These are phyloP conservation scores for Zygnema cylindricum DNA, from an alignment of 139 green algal species.

Conservation along the genomic window DNA sequence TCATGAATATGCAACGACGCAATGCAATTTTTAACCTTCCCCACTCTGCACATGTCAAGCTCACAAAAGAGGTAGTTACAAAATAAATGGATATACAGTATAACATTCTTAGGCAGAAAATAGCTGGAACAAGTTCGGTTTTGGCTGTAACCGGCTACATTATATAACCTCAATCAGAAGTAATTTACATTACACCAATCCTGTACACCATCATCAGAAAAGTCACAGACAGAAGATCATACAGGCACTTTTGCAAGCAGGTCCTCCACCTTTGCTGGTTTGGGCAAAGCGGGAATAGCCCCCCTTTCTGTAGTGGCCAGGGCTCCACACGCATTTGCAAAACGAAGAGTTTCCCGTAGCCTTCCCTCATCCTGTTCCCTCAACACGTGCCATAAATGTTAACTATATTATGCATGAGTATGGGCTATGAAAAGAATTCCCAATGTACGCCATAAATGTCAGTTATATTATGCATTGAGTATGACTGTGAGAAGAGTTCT, in stretches of 20 bases:
- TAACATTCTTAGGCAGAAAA: too few relatives aligned
- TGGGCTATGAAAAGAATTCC: background rate
- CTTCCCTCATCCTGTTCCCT: slow-evolving; percentile 36
- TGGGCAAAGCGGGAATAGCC: slow-evolving; percentile 51
- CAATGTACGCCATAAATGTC: background rate
- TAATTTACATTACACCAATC: too few relatives aligned
- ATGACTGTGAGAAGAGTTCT: background rate
- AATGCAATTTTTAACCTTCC: too few relatives aligned
- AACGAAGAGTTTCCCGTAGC: slow-evolving; percentile 33
- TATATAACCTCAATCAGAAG: too few relatives aligned
- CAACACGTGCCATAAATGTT: background rate
- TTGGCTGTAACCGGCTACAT: too few relatives aligned
- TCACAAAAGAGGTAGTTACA: too few relatives aligned
- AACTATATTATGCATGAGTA: background rate
- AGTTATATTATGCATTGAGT: background rate
- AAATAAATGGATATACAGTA: too few relatives aligned
- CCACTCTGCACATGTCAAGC: too few relatives aligned
- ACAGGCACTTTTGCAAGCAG: slow-evolving; percentile 10
- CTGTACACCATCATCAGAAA: too few relatives aligned
- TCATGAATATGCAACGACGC: too few relatives aligned
- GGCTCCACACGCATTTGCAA: slow-evolving; percentile 54
- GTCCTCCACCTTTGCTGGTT: background rate
- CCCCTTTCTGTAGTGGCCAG: slow-evolving; percentile 49
- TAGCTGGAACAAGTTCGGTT: too few relatives aligned
- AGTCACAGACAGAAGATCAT: too few relatives aligned